phyloP scores from a whole-genome alignment of 2,329 filamentous ascomycete genomes.

The Xylaria arbuscula region DNA sequence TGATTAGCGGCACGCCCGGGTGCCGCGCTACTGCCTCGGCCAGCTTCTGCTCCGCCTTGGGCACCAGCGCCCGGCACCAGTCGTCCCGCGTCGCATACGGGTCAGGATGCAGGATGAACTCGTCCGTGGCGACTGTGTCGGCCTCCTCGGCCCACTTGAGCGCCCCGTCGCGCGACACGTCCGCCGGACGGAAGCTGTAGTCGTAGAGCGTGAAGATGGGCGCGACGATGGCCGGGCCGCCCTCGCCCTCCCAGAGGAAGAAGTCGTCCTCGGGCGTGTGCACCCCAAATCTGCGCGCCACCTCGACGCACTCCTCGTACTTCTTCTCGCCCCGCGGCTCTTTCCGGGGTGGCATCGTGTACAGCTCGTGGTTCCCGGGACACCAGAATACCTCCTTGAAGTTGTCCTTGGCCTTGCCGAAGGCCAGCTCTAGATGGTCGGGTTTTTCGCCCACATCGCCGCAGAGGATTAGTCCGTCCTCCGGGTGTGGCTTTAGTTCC shows the following conservation, averaged over 20 bases:
- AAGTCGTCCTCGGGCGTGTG: conserved; percentile 68
- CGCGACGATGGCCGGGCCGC: conserved; percentile 60
- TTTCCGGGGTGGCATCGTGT: conserved; percentile 56
- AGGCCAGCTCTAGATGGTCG: conserved; percentile 52
- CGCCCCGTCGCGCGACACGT: conserved; percentile 60
- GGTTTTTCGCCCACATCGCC: conserved; percentile 54
- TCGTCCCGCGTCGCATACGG: conserved; percentile 50
- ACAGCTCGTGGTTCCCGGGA: conserved; percentile 69
- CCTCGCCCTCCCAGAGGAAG: conserved; percentile 63
- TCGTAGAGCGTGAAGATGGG: conserved; percentile 70
- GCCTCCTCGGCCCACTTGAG: conserved; percentile 52
- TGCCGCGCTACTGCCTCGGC: conserved; percentile 40
- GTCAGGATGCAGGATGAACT: conserved; percentile 53
- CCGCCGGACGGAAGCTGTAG: conserved; percentile 65
- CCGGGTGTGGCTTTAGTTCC: conserved; percentile 48
- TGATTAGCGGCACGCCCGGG: conserved; percentile 46
- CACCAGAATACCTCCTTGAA: conserved; percentile 63
- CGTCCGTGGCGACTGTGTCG: conserved; percentile 53
- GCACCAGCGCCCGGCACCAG: conserved; percentile 51
- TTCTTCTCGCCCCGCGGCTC: conserved; percentile 61
- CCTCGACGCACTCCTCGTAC: conserved; percentile 64
- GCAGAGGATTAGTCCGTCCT: conserved; percentile 53
- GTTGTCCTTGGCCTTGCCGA: conserved; percentile 45
- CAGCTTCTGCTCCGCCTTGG: conserved; percentile 46
- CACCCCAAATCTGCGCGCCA: conserved; percentile 63